Conservation (phyloP, 2,329 filamentous ascomycete species). For the Talaromyces sp. region DNA sequence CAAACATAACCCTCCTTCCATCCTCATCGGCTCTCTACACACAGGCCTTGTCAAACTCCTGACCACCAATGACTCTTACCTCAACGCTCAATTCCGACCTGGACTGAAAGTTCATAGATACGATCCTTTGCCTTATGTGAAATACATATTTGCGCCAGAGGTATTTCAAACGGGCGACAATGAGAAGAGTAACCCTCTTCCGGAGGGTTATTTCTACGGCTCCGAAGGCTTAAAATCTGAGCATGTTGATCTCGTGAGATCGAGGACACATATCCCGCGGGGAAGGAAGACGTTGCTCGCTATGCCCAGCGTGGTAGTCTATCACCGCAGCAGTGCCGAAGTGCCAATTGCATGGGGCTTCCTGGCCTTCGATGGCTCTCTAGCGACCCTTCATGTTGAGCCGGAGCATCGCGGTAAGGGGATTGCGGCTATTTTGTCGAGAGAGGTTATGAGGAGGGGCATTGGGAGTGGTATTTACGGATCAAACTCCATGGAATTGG, state of each 20-base stretch:
- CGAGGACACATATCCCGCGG: slow-evolving; percentile 40
- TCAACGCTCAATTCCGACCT: slow-evolving; percentile 17
- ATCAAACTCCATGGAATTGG: slow-evolving; percentile 18
- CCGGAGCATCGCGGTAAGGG: slow-evolving; percentile 40
- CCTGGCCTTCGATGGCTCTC: slow-evolving; percentile 36
- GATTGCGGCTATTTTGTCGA: slow-evolving; percentile 32
- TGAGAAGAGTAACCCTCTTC: slow-evolving; percentile 21
- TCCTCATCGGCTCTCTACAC: slow-evolving; percentile 39
- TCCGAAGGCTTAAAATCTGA: slow-evolving; percentile 26
- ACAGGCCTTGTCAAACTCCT: slow-evolving; percentile 33
- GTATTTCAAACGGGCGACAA: slow-evolving; percentile 17
- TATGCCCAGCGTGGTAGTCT: slow-evolving; percentile 37
- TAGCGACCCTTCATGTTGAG: slow-evolving; percentile 42
- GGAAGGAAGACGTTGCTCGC: slow-evolving; percentile 31
- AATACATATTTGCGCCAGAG: slow-evolving; percentile 34
- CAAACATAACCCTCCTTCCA: slow-evolving; percentile 27
- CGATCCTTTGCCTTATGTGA: slow-evolving; percentile 33
- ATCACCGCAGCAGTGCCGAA: slow-evolving; percentile 15
- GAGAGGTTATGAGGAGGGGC: slow-evolving; percentile 32
- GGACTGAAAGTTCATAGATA: slow-evolving; percentile 29
- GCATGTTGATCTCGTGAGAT: slow-evolving; percentile 38
- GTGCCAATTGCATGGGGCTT: slow-evolving; percentile 39
- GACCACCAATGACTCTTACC: slow-evolving; percentile 21
- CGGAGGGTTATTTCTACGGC: slow-evolving; percentile 34
- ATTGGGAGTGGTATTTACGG: slow-evolving; percentile 22